Evolutionary conservation across 805 yeast genomes (phyloP), one percentile per base, ranked within the genome.

Genomic region (Hanseniaspora vineae): DNA sequence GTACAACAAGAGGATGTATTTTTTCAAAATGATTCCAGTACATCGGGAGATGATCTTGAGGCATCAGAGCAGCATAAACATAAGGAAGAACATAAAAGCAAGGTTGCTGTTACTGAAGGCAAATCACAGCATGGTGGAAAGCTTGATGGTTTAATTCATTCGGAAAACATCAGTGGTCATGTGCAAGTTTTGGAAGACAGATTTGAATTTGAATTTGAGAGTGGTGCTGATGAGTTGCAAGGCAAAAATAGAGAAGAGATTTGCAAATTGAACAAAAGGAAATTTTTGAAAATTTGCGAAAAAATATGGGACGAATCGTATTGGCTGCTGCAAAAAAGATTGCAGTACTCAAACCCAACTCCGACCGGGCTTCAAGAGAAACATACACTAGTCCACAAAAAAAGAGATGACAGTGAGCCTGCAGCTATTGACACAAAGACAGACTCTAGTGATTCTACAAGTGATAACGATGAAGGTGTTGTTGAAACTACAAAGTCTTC

Each of bases 231-330:
- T 8, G 43, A 42, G 15, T 13, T 35, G n/a, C 17, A 23, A 3
- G 50, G 42, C 19, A 42, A 44, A 33, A 12, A 10, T 3, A 33
- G 31, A 35, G 31, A 23, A 3, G 45, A 48, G 12, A 31, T 48
- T 9, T 44, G 40, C 23, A 33, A 44, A 15, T n/a, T 48, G n/a
- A 42, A 44, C 31, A 48, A 46, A 15, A 20, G 33, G 17, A 48
- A 45, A 31, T 48, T 48, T 19, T 35, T 48, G 44, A 48, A 45
- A 33, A 42, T 48, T 12, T 48, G 50, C 39, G 50, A 48, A 14
- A 48, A 48, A 33, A 48, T 39, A 2, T 48, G 50, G 50, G 44
- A 48, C 17, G 50, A 48, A 31, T 31, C 47, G 6, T 35, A 32
- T 18, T 44, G 50, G 47, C 20, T 48, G n/a, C 29, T 35, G 14